phyloP scores from a whole-genome alignment of 345 rosid species.

The Diplotaxis tenuifolia region DNA sequence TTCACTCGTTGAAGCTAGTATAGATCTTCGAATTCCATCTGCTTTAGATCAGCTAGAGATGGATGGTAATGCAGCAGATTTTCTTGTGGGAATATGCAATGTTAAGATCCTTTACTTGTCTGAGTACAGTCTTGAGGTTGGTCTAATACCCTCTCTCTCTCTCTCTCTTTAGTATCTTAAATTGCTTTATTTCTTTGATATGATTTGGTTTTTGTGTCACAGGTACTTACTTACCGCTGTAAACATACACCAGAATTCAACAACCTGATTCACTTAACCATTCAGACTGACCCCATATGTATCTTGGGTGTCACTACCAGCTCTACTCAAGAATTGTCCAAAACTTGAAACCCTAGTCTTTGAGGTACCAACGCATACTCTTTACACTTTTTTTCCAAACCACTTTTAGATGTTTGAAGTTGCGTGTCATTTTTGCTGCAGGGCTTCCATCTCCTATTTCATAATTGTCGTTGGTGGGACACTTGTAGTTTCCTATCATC shows the following conservation, averaged over 20 bases:
- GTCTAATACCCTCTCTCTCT: neutral
- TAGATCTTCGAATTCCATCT: neutral
- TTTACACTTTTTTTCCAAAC: neutral
- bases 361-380: too few relatives aligned
- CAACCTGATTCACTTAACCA: constrained; percentile 8
- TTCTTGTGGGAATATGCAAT: neutral
- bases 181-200: neutral
- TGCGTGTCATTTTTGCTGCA: too few relatives aligned
- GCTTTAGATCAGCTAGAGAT: neutral
- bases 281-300: neutral
- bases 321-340: constrained; percentile 12
- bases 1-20: constrained; percentile 20
- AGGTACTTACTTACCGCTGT: constrained; percentile 25
- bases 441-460: too few relatives aligned
- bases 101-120: constrained; percentile 11
- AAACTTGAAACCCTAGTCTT: neutral
- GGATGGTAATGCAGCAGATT: neutral
- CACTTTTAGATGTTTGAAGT: neutral
- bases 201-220: neutral
- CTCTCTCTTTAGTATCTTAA: neutral
- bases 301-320: neutral
- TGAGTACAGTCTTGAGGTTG: neutral
- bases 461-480: too few relatives aligned
- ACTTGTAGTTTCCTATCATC: constrained; percentile 28
- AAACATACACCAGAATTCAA: constrained; percentile 4